A percentile compares a stretch with the other conserved stretches of the same genome.
Conservation (phyloP, 2,329 filamentous ascomycete species). For the Xylariaceae sp. region DNA sequence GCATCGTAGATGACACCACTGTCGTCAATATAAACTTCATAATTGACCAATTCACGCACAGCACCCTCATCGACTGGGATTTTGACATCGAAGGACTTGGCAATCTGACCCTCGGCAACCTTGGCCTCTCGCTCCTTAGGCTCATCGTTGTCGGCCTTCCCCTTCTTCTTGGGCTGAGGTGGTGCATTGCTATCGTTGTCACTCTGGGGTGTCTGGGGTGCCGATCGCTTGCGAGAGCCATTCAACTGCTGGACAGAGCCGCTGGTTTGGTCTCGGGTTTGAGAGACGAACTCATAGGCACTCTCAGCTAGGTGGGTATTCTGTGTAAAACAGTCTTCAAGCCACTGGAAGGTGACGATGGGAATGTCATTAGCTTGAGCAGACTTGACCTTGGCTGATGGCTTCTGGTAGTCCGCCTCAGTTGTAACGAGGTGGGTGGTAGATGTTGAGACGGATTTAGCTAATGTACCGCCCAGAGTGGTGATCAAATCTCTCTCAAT, state of each 20-base stretch:
- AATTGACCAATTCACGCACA: constrained; percentile 45
- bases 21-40: constrained; percentile 70
- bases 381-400: constrained; percentile 58
- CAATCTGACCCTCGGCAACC: constrained; percentile 53
- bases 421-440: constrained; percentile 66
- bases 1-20: constrained; percentile 77
- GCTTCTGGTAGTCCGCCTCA: constrained; percentile 57
- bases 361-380: constrained; percentile 55
- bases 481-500: constrained; percentile 53
- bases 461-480: constrained; percentile 56
- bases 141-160: constrained; percentile 39
- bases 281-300: constrained; percentile 35
- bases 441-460: constrained; percentile 54
- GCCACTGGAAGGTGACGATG: constrained; percentile 67
- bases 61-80: constrained; percentile 59
- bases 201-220: constrained; percentile 26
- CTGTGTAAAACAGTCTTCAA: constrained; percentile 59
- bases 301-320: constrained; percentile 48
- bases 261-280: constrained; percentile 14
- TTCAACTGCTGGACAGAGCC: constrained; percentile 18
- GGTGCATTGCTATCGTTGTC: constrained; percentile 34
- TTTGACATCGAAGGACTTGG: constrained; percentile 52
- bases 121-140: constrained; percentile 26
- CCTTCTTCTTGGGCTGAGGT: constrained; percentile 41
- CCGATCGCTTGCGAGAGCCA: constrained; percentile 35